A percentile compares a stretch with the other conserved stretches of the same genome.
Evolutionary conservation across 2,329 filamentous ascomycete species (phyloP).

Genomic region (Pseudogymnoascus sp.): DNA sequence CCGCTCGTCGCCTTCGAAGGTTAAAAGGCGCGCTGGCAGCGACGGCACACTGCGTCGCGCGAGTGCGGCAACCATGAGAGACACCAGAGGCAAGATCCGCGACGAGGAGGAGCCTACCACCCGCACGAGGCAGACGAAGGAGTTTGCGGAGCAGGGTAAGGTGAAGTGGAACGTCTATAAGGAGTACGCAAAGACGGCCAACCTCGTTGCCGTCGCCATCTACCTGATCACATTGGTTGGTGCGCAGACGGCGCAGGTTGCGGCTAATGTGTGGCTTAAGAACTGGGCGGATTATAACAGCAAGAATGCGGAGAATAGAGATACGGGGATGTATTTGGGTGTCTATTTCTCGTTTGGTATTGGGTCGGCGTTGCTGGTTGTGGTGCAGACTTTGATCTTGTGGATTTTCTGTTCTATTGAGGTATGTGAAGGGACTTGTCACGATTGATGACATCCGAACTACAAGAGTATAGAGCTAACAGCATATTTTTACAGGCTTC

Average conservation of each 20-base stretch:
- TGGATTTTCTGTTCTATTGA: slow-evolving; percentile 99
- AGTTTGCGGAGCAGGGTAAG: slow-evolving; percentile 88
- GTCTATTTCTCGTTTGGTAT: slow-evolving; percentile 95
- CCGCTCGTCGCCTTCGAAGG: slow-evolving; percentile 40
- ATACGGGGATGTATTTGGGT: slow-evolving; percentile 85
- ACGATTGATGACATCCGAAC: slow-evolving; percentile 23
- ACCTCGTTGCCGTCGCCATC: slow-evolving; percentile 72
- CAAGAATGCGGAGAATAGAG: slow-evolving; percentile 57
- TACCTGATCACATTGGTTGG: slow-evolving; percentile 73
- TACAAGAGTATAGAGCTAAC: slow-evolving; percentile 17
- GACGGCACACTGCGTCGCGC: slow-evolving; percentile 79
- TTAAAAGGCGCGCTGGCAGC: slow-evolving; percentile 60
- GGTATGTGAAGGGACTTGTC: slow-evolving; percentile 41
- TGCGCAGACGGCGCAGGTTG: slow-evolving; percentile 76
- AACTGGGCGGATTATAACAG: slow-evolving; percentile 81
- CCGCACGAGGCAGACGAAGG: slow-evolving; percentile 80
- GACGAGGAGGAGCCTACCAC: slow-evolving; percentile 71
- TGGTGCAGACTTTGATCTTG: slow-evolving; percentile 85
- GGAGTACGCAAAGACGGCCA: slow-evolving; percentile 94
- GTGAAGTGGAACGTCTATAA: slow-evolving; percentile 95
- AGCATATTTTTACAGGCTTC: slow-evolving; percentile 56
- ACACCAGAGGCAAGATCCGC: slow-evolving; percentile 72
- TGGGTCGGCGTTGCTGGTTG: slow-evolving; percentile 75
- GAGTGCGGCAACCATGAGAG: slow-evolving; percentile 83
- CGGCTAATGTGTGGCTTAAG: slow-evolving; percentile 88